Evolutionary conservation across 306 rosid species (phyloP), one percentile per base, ranked within the genome.

Genomic region (Pterocarpus macrocarpus): DNA sequence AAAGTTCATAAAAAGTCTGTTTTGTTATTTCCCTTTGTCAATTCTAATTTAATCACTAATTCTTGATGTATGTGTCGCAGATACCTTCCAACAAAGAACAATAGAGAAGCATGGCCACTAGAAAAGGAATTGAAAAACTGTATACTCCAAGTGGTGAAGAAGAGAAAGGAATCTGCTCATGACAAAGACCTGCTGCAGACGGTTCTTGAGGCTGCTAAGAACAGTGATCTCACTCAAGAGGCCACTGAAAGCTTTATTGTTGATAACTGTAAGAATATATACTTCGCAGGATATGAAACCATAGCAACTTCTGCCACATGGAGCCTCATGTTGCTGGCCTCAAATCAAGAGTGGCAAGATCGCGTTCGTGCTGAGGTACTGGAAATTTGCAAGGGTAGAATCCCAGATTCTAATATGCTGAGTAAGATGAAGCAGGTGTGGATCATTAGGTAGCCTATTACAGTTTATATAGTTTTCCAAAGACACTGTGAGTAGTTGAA

Each of bases 21-120:
- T 38, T 38, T 38, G 2, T 38, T 38, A 2, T 38, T 38, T 38
- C 5, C 5, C 5, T 38, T 38, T 38, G 43, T 38, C 5, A 2
- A 38, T 2, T 5, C 43, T 38, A 3, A 11, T 1, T 2, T 38
- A 38, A 38, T 38, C 5, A 38, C 7, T 41, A 41, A 52, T 15
- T 13, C 3, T 52, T 52, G 58, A 13, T 13, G 4, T 45, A 1
- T 33, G 32, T 32, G 32, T 62, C 1, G 63, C 38, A 76, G 89
- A 2, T 79, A 83, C 68, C 55, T 90, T 58, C 94, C 94, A 36
- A 85, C 88, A 33, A 87, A 85, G 87, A 79, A 50, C 83, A 90
- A 90, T 4, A 83, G 83, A 77, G 88, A 87, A 59, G 80, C 84
- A 35, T 81, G 88, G 91, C 82, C 66, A 8, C 53, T 90, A 9